Evolutionary conservation across 176 grass and related monocot genomes (phyloP), one percentile per base, ranked within the genome.

Genomic region (Eremochloa ophiuroides): DNA sequence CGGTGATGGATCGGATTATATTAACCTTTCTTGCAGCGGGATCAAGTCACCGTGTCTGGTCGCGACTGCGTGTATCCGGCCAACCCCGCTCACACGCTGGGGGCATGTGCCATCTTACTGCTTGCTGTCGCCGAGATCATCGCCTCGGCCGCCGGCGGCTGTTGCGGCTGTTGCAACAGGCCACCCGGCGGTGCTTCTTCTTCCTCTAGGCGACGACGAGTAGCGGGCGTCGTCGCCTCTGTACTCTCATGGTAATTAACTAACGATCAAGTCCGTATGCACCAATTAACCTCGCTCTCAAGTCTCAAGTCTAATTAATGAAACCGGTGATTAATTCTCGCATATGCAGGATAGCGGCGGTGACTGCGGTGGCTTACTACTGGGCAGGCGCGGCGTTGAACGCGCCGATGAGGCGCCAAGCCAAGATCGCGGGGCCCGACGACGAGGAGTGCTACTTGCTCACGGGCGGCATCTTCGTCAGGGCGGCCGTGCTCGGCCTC

Each of bases 21-120:
- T n/a, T 4, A 0, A 0, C 2, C 2, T 43, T 43, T 62, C 0
- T 62, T 80, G 60, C 80, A 83, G 80, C 26, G 1, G 6, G 9
- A 1, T 46, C 56, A 78, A 66, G 78, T 83, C 42, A 0, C 0
- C 31, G 5, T 66, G 13, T 18, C 41, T 7, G 22, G 4, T 4
- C 17, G 22, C 14, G 8, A 72, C 7, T 87, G 85, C 56, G 43
- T 65, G 18, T 87, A 87, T 66, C 65, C 73, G 7, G 13, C 9
- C 1, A 87, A 10, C 20, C 6, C 73, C 0, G 73, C 85, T 8
- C 62, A 65, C 22, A 10, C 6, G 33, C 55, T 87, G 43, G 73
- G n/a, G 22, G 0, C 73, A 1, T 29, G 12, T 10, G 27, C 85
- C 5, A 25, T 70, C 23, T 4, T 41, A 17, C 27, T 72, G 25